phyloP scores from a whole-genome alignment of 805 yeast genomes.

The Starmerella floris region DNA sequence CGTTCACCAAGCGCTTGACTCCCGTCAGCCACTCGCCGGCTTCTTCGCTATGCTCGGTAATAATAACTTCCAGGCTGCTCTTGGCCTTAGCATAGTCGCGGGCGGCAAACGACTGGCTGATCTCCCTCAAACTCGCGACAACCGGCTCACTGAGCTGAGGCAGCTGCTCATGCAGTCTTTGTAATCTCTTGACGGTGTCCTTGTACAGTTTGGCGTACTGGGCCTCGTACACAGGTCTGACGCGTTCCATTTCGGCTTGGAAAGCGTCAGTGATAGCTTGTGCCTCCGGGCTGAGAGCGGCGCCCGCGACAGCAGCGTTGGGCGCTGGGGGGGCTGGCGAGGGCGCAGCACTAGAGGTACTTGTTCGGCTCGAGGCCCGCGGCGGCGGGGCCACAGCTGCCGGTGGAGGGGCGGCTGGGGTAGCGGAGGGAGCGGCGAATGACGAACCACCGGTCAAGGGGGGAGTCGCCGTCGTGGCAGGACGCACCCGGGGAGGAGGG shows the following conservation, averaged over 20 bases:
- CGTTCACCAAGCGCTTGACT: slow-evolving; percentile 70
- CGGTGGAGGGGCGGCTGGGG: slow-evolving; percentile 18
- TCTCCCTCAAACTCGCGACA: slow-evolving; percentile 37
- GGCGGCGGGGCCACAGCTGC: slow-evolving; percentile 11
- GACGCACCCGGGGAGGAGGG: slow-evolving; percentile 14
- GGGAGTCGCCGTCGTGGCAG: slow-evolving; percentile 15
- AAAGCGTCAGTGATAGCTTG: slow-evolving; percentile 41
- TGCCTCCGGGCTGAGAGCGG: not conserved
- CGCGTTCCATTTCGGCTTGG: slow-evolving; percentile 40
- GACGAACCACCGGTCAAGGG: slow-evolving; percentile 13
- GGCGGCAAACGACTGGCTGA: slow-evolving; percentile 39
- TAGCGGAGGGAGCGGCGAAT: not conserved
- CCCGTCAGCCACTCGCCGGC: slow-evolving; percentile 90
- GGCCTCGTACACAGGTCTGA: slow-evolving; percentile 63
- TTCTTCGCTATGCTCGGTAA: slow-evolving; percentile 53
- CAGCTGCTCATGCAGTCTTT: slow-evolving; percentile 62
- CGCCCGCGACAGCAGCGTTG: slow-evolving; percentile 1
- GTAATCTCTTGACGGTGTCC: slow-evolving; percentile 74
- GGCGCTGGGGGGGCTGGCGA: slow-evolving; percentile 24
- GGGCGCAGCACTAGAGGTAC: slow-evolving; percentile 15
- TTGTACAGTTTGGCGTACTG: slow-evolving; percentile 55
- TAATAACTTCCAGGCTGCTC: slow-evolving; percentile 37
- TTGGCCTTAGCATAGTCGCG: slow-evolving; percentile 51
- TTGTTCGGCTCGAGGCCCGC: not conserved
- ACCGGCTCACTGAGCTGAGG: slow-evolving; percentile 55